Evolutionary conservation across 2,329 filamentous ascomycete genomes (phyloP).

Genomic region (Mollisiaceae sp.): DNA sequence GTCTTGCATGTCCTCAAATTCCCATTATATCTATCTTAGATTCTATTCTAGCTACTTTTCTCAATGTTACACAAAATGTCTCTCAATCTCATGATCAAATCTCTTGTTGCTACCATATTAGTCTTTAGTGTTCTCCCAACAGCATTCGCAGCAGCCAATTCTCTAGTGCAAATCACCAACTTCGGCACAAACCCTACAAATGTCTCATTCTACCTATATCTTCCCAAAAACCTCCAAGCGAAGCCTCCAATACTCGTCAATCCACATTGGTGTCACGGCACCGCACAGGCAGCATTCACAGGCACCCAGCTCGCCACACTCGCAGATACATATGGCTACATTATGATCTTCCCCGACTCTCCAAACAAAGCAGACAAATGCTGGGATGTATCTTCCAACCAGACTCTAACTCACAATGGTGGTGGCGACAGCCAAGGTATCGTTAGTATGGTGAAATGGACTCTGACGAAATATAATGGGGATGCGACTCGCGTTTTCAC

Average conservation of each 20-base stretch:
- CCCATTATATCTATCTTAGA: not conserved
- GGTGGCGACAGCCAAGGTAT: constrained; percentile 61
- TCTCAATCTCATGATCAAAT: not conserved
- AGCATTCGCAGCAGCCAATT: constrained; percentile 20
- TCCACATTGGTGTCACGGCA: constrained; percentile 44
- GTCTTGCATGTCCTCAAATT: not conserved
- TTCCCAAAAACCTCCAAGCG: constrained; percentile 25
- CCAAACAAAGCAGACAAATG: constrained; percentile 54
- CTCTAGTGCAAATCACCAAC: constrained; percentile 42
- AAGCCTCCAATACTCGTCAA: constrained; percentile 34
- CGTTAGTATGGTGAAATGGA: constrained; percentile 62
- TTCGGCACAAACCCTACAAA: constrained; percentile 51
- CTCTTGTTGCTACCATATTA: not conserved
- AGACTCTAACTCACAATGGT: constrained; percentile 58
- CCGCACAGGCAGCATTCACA: constrained; percentile 41
- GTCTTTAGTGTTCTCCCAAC: not conserved
- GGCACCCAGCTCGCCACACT: constrained; percentile 54
- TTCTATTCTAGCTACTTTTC: not conserved
- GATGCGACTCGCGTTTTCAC: constrained; percentile 58
- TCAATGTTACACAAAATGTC: not conserved
- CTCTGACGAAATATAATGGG: constrained; percentile 54
- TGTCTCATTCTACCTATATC: constrained; percentile 38
- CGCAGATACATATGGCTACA: constrained; percentile 60
- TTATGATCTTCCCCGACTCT: constrained; percentile 62
- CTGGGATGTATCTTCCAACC: constrained; percentile 61